Evolutionary conservation across 1,284 basidiomycete genomes (phyloP).

Genomic region (Leccinum solheimii): DNA sequence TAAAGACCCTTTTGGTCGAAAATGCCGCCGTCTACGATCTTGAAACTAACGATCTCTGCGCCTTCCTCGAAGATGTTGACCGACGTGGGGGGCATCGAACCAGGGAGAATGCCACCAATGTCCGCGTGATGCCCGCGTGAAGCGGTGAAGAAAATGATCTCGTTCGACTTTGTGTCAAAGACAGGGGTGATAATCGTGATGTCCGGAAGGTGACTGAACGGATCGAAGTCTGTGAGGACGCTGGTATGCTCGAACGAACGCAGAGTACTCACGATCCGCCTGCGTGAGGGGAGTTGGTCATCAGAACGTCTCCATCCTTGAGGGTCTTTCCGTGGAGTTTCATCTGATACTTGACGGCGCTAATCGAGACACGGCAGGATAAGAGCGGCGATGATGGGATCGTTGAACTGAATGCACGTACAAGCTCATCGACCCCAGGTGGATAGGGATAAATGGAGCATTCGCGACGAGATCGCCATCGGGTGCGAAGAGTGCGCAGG

Average conservation of each 20-base stretch:
- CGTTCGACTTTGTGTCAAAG: slow-evolving; percentile 59
- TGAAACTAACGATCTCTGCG: slow-evolving; percentile 90
- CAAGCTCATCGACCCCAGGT: slow-evolving; percentile 85
- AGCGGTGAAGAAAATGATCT: slow-evolving; percentile 92
- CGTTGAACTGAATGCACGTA: slow-evolving; percentile 39
- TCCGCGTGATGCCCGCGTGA: slow-evolving; percentile 89
- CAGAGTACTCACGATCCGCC: slow-evolving; percentile 72
- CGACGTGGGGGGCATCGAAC: slow-evolving; percentile 93
- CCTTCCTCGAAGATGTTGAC: slow-evolving; percentile 93
- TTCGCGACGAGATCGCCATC: slow-evolving; percentile 91
- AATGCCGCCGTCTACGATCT: slow-evolving; percentile 82
- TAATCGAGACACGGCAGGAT: slow-evolving; percentile 30
- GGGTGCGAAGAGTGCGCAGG: slow-evolving; percentile 88
- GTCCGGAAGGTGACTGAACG: slow-evolving; percentile 69
- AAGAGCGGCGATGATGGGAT: slow-evolving; percentile 33
- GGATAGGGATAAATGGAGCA: slow-evolving; percentile 83
- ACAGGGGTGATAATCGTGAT: slow-evolving; percentile 91
- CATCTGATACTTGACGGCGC: slow-evolving; percentile 91
- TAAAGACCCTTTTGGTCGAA: slow-evolving; percentile 79
- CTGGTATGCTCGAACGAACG: background rate
- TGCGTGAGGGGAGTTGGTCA: slow-evolving; percentile 88
- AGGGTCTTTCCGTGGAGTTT: slow-evolving; percentile 64
- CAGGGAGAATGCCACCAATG: slow-evolving; percentile 75
- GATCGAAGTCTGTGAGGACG: background rate
- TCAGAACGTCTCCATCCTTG: slow-evolving; percentile 86